Base-by-base conservation (phyloP, 2,329 filamentous ascomycete species). In the Trichothecium sympodiale region DNA sequence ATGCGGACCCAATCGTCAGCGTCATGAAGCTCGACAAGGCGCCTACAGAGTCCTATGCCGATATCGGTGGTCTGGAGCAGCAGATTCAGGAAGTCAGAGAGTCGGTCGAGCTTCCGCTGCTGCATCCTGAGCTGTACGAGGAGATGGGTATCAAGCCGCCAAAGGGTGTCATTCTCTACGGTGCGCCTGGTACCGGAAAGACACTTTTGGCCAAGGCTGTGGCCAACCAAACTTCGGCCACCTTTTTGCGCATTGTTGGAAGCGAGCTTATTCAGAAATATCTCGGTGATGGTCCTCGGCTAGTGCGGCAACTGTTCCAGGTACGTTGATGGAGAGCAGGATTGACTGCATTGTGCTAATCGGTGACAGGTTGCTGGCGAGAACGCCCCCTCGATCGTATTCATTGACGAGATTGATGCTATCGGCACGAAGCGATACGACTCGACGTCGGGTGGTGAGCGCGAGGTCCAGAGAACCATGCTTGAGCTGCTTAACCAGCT, bases 131-230 rank as follows among this genome's bases (percentile, higher is more conserved):
- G 62, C 67, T 98, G 35, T 98, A 98, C 62, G 91, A 98, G 61
- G 91, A 98, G 68, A 98, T 98, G 91, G 91, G 91, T 54, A 96
- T 98, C 72, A 98, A 98, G 64, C 91, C 91, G 4, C 91, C 91
- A 41, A 98, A 98, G 74, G 91, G 91, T 72, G 91, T 98, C 50
- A 98, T 98, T 53, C 80, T 98, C 17, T 98, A 98, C 58, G 91
- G 91, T 64, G 87, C 86, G 5, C 91, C 91, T 0, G 91, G 91
- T 60, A 98, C 91, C 8, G 91, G 91, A 61, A 98, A 96, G 68
- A 96, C 88, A 5, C 69, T 95, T 3, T 69, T 98, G 39, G 91
- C 91, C 42, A 96, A 96, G 67, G 91, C 91, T 8, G 91, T 98
- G 34, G 91, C 91, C 46, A 96, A 98, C 57, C 89, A 95, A 59